Base-by-base conservation (phyloP, 2,329 filamentous ascomycete genomes). In the Simplicillium aogashimaense region DNA sequence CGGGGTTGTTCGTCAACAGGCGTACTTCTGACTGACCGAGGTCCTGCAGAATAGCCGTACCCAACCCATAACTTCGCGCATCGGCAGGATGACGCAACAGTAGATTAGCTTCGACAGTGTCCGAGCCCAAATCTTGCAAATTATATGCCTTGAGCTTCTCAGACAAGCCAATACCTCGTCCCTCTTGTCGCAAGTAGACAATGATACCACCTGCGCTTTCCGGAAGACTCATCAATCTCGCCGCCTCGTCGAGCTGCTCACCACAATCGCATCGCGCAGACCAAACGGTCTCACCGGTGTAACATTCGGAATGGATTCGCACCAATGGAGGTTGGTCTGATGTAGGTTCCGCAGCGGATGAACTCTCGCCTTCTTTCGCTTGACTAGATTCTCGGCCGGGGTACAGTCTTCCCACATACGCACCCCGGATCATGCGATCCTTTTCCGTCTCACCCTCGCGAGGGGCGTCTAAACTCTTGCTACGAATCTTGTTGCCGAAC, bases 131-230 rank as follows among this genome's bases (percentile, higher is more conserved):
- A 63, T 98, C 92, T 59, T 98, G 92, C 34, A 98, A 69, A 55
- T 98, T 98, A 63, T 98, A 98, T 4, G 92, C 92, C 64, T 98
- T 97, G 31, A 98, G 72, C 63, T 98, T 98, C 65, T 95, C 89
- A 3, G 86, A 83, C 0, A 98, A 72, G 0, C 92, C 92, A 48
- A 98, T 98, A 2, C 92, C 92, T 17, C 92, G 84, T 0, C 92
- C 92, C 65, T 98, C 92, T 61, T 98, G 92, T 16, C 92, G 82
- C 16, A 98, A 71, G 56, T 98, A 98, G 51, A 98, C 81, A 49
- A 98, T 95, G 40, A 95, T 88, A 13, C 89, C 89, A 2, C 69
- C 74, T 39, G 68, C 57, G 50, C 70, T 69, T 45, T 65, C 58
- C 9, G 78, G 81, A 20, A 88, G 67, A 13, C 84, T 83, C 92